A percentile compares a stretch with the other conserved stretches of the same genome.
Conservation (phyloP, 78 protist species). For the Planoprotostelium fungivorum region DNA sequence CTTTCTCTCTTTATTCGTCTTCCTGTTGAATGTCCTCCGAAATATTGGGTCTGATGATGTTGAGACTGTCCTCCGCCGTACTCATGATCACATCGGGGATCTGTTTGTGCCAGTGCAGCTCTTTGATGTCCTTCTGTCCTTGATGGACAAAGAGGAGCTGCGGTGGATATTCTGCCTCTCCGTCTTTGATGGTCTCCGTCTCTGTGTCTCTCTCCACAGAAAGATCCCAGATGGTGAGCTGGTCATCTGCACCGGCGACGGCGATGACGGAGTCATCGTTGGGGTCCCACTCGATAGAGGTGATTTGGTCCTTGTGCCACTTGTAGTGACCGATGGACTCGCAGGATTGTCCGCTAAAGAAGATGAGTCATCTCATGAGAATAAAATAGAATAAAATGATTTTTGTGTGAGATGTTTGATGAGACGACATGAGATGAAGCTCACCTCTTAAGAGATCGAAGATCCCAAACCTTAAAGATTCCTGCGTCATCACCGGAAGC, state of each 20-base stretch:
- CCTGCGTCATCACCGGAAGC: constrained; percentile 96
- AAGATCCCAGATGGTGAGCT: constrained; percentile 91
- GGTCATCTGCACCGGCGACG: constrained; percentile 66
- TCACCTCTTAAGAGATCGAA: constrained; percentile 59
- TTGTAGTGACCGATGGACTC: constrained; percentile 40
- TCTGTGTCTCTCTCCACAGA: constrained; percentile 82
- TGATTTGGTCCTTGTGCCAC: constrained; percentile 81
- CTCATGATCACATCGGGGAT: constrained; percentile 70
- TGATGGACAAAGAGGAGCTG: constrained; percentile 89
- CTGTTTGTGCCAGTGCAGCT: constrained; percentile 94
- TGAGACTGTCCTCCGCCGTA: constrained; percentile 84
- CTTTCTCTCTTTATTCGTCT: no score
- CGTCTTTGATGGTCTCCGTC: constrained; percentile 17
- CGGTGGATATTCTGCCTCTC: constrained; percentile 70
- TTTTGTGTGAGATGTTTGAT: background rate
- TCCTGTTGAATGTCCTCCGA: background rate
- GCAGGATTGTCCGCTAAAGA: background rate
- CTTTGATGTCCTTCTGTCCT: constrained; percentile 89
- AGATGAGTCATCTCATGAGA: background rate
- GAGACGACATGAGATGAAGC: no score
- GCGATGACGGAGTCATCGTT: constrained; percentile 83
- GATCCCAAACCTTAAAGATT: constrained; percentile 87
- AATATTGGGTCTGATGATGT: constrained; percentile 66
- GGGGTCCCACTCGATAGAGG: constrained; percentile 90
- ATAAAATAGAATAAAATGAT: constrained; percentile 10